A percentile compares a stretch with the other conserved stretches of the same genome.
phyloP scores from a whole-genome alignment of 23 red algal genomes.

The Gracilaria gracilis region DNA sequence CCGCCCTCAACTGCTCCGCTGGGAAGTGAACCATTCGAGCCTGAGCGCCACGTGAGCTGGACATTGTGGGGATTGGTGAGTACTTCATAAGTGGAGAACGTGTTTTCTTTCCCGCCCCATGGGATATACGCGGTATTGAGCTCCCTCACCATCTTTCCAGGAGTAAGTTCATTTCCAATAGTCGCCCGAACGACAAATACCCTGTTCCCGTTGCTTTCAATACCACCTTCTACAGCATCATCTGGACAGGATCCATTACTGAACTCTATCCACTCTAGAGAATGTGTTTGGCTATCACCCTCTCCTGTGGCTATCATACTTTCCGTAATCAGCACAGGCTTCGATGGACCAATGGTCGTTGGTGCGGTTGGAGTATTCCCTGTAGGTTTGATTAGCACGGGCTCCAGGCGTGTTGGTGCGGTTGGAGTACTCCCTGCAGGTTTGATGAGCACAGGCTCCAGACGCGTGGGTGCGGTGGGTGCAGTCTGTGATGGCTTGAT shows the following conservation, averaged over 20 bases:
- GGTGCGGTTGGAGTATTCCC: not conserved
- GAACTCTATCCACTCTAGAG: not conserved
- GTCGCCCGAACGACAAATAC: conserved; percentile 12
- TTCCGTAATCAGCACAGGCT: not conserved
- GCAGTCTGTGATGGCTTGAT: not conserved
- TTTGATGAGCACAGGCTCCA: not conserved
- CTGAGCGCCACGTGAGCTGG: not conserved
- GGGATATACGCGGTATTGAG: not conserved
- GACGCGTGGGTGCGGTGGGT: not conserved
- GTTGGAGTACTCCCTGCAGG: not conserved
- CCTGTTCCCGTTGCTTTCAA: not conserved
- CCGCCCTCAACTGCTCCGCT: not conserved
- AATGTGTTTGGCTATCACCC: not conserved
- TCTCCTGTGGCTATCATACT: too few relatives aligned
- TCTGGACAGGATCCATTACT: not conserved
- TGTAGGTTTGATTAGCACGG: not conserved
- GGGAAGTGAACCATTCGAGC: not conserved
- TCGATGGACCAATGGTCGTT: not conserved
- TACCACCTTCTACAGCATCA: conserved; percentile 1
- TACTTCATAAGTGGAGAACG: not conserved
- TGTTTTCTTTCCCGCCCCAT: conserved; percentile 5
- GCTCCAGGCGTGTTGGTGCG: not conserved
- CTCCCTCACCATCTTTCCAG: conserved; percentile 23
- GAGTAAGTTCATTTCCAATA: conserved; percentile 15
- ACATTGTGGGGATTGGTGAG: conserved; percentile 5